These are phyloP conservation scores for Thuidium tamariscinum DNA, from an alignment of 225 moss, liverwort and hornwort genomes.

Conservation along the genomic window DNA sequence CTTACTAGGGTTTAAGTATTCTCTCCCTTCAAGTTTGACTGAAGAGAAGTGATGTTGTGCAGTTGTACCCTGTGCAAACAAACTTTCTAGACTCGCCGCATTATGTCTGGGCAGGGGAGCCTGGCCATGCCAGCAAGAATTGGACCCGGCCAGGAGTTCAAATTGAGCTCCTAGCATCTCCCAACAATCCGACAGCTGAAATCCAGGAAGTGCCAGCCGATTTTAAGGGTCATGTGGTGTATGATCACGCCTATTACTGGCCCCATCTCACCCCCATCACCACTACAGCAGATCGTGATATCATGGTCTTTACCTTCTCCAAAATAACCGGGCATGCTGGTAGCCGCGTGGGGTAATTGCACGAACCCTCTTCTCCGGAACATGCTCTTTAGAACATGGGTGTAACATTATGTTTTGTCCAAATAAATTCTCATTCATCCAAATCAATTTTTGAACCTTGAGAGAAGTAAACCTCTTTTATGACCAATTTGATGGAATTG, in stretches of 20 bases:
- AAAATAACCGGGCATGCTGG: conserved; percentile 64
- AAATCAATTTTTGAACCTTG: neutral
- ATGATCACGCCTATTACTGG: conserved; percentile 67
- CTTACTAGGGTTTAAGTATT: neutral
- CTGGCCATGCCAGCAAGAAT: neutral
- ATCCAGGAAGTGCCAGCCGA: conserved; percentile 21
- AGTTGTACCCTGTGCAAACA: conserved; percentile 39
- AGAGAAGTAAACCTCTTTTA: neutral
- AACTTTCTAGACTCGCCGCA: neutral
- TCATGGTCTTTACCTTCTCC: conserved; percentile 58
- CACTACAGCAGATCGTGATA: conserved; percentile 25
- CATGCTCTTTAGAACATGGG: neutral
- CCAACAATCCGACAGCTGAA: conserved; percentile 45
- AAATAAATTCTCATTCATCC: neutral
- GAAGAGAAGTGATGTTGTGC: neutral
- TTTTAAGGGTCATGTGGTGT: conserved; percentile 25
- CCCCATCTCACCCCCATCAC: conserved; percentile 45
- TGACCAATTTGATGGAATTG: neutral
- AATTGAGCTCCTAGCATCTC: conserved; percentile 42
- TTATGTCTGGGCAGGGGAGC: conserved; percentile 38
- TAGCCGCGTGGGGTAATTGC: conserved; percentile 44
- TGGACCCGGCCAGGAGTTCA: neutral
- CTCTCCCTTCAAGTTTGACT: neutral
- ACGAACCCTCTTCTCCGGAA: neutral
- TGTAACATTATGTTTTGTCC: neutral